Evolutionary conservation across 108 stramenopile genomes (phyloP).

Genomic region (Nannochloropsis oceanica): DNA sequence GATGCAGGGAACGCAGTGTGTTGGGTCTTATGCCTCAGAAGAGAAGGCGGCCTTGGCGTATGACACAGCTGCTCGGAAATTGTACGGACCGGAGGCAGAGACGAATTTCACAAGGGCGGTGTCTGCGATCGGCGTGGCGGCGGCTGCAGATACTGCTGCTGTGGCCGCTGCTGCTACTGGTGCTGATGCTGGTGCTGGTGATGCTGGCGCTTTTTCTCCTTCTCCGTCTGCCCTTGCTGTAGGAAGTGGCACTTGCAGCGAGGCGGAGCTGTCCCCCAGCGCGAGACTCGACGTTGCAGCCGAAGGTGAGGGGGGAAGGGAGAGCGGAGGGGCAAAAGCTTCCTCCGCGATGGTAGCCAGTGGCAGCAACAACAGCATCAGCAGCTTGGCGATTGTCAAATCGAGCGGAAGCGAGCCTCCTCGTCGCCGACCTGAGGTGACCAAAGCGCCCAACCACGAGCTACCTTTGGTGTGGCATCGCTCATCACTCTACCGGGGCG

Average conservation of each 20-base stretch:
- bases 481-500: slow-evolving; percentile 11
- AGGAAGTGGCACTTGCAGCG: not conserved
- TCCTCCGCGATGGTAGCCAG: not conserved
- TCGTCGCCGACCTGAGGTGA: not conserved
- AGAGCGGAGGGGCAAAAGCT: not conserved
- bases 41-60: not conserved
- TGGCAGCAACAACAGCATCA: not conserved
- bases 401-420: not conserved
- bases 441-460: not conserved
- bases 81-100: not conserved
- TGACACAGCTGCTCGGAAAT: not conserved
- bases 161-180: not conserved
- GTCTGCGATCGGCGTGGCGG: not conserved
- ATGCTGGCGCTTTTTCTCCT: too few relatives aligned
- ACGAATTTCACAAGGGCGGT: not conserved
- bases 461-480: slow-evolving; percentile 22
- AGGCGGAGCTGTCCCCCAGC: not conserved
- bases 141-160: not conserved
- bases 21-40: not conserved
- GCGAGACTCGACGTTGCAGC: not conserved
- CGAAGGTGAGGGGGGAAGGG: not conserved
- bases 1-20: not conserved
- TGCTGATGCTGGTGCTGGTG: too few relatives aligned
- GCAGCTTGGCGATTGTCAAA: not conserved
- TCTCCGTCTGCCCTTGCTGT: too few relatives aligned